Base-by-base conservation (phyloP, 768 basidiomycete species). In the Psilocybe cubensis region DNA sequence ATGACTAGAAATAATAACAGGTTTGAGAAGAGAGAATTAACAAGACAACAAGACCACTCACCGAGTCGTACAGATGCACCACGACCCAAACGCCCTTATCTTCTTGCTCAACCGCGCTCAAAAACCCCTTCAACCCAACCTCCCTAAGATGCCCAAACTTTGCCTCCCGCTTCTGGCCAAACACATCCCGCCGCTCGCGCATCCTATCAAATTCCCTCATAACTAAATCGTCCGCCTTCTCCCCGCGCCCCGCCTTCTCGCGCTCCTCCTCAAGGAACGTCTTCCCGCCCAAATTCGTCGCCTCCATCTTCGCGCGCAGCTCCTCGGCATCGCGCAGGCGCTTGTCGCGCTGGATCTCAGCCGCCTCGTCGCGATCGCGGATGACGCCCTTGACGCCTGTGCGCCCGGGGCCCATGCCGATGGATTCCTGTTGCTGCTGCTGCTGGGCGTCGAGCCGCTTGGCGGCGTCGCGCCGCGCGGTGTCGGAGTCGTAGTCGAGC, bases 371-470 rank as follows among this genome's bases (percentile, higher is more conserved):
- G 27, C 84, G 81, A 72, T 94, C 92, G 24, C 91, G 83, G 55
- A 94, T 90, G 57, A 94, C 92, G 23, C 92, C 92, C 63, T 94
- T 94, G 45, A 94, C 92, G 20, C 92, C 92, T 4, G 92, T 94
- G 24, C 92, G 79, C 3, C 92, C 92, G 9, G 89, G 89, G 3
- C 88, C 90, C 88, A 93, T 89, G 8, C 92, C 91, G 48, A 93
- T 91, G 11, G 87, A 86, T 53, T 88, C 84, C 8, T 64, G n/a
- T n/a, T n/a, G n/a, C n/a, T n/a, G n/a, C n/a, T n/a, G n/a, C n/a
- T n/a, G 46, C 23, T 65, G 60, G 14, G 61, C 53, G 46, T 75
- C 67, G 58, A 73, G 71, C 52, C 70, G 69, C 58, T 73, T 72
- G 29, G 72, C 56, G 1, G 71, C 56, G 63, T 75, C 70, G 52